Evolutionary conservation across 2,329 filamentous ascomycete genomes (phyloP), one percentile per base, ranked within the genome.

Genomic region (Graphilbum sp.): DNA sequence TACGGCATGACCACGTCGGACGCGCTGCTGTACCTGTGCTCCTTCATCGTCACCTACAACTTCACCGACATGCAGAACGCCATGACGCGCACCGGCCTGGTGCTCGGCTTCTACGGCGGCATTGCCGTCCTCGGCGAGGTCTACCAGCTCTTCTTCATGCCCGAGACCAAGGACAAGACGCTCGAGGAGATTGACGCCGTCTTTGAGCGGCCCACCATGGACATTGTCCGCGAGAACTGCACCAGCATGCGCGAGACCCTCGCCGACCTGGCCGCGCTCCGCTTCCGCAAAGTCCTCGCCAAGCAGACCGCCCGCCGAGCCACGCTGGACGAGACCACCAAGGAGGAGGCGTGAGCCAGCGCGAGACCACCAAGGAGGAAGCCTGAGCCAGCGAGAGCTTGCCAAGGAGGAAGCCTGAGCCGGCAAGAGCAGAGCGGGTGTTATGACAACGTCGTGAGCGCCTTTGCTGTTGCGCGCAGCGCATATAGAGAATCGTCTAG

Each of bases 91-190:
- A 80, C 75, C 2, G 78, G 79, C 10, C 60, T 83, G 1, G 63
- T 70, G 0, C 64, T 83, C 0, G 79, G 79, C 3, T 83, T 84
- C 56, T 84, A 81, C 52, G 78, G 79, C 5, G 79, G 79, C 15
- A 82, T 83, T 38, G 78, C 78, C 0, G 65, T 79, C 1, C 10
- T 83, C 0, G 79, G 76, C 12, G 79, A 75, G 68, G 60, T 80
- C 47, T 83, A 82, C 54, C 78, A 83, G 57, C 61, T 82, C 34
- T 52, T 82, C 36, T 83, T 82, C 57, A 83, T 83, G 79, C 77
- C 75, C 0, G 76, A 82, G 61, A 82, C 77, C 4, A 41, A 41
- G 62, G 71, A 76, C 52, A 67, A 67, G 55, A 64, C 57, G 3
- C 66, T 83, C 0, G 79, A 83, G 56, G 78, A 83, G 55, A 82